These are phyloP conservation scores for Heliocybe sulcata DNA, from an alignment of 1,284 basidiomycete genomes.

Conservation along the genomic window DNA sequence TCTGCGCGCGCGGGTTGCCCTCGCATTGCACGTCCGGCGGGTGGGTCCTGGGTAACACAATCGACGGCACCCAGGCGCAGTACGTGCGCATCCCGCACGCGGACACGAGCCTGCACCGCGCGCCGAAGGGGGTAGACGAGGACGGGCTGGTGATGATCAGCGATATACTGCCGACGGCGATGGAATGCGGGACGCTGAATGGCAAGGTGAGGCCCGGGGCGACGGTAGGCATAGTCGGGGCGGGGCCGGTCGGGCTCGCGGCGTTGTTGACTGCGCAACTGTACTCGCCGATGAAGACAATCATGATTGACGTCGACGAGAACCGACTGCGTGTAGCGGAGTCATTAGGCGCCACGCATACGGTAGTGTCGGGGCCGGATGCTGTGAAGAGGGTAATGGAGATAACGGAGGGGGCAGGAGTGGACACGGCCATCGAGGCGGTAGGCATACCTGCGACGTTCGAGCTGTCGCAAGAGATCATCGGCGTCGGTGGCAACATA, in stretches of 20 bases:
- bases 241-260: conserved; percentile 19
- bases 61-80: conserved; percentile 21
- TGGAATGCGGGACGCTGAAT: conserved; percentile 19
- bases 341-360: conserved; percentile 18
- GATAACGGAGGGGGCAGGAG: conserved; percentile 16
- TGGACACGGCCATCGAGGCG: conserved; percentile 20
- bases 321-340: conserved; percentile 15
- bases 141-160: conserved; percentile 10
- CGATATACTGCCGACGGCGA: conserved; percentile 14
- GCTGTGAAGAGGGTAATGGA: conserved; percentile 15
- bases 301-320: conserved; percentile 17
- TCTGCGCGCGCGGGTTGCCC: conserved; percentile 17
- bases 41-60: conserved; percentile 19
- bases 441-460: conserved; percentile 18
- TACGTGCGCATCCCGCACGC: conserved; percentile 19
- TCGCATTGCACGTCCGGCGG: conserved; percentile 18
- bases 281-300: conserved; percentile 17
- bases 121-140: conserved; percentile 13
- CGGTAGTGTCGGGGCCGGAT: conserved; percentile 15
- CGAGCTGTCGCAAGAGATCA: conserved; percentile 18
- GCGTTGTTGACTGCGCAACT: conserved; percentile 18
- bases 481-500: conserved; percentile 18
- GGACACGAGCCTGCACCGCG: conserved; percentile 14
- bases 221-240: conserved; percentile 17
- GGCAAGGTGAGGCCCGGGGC: conserved; percentile 17